Evolutionary conservation across 2,329 filamentous ascomycete species (phyloP).

Genomic region (Talaromyces sp.): DNA sequence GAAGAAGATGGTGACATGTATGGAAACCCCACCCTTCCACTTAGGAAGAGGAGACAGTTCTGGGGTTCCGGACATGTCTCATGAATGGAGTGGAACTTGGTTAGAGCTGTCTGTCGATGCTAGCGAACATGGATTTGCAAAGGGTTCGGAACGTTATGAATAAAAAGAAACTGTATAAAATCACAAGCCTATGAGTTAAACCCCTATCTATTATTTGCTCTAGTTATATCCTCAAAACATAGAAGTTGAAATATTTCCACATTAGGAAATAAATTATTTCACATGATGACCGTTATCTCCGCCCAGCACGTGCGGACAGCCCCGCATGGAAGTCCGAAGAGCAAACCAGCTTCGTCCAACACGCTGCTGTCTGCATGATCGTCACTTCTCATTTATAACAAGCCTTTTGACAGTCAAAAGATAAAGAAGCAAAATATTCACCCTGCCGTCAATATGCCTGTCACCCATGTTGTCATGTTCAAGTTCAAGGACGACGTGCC

Average conservation of each 20-base stretch:
- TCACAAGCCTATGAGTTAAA: background rate
- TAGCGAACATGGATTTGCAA: too few species aligned
- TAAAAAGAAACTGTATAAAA: background rate
- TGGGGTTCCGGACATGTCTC: too few species aligned
- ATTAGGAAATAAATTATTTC: background rate
- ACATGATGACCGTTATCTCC: background rate
- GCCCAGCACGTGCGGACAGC: background rate
- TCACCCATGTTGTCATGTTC: constrained; percentile 9
- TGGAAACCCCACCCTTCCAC: too few species aligned
- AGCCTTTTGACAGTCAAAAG: background rate
- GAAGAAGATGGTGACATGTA: too few species aligned
- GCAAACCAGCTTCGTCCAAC: background rate
- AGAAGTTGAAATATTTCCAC: background rate
- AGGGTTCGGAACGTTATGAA: too few species aligned
- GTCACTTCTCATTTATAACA: background rate
- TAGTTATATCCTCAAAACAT: background rate
- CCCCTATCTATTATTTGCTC: background rate
- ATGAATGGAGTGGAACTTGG: too few species aligned
- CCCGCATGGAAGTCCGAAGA: background rate
- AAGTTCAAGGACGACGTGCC: constrained; percentile 8
- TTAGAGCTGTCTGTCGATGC: too few species aligned
- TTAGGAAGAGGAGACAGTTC: too few species aligned
- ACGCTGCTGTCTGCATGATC: background rate
- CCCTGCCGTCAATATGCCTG: background rate
- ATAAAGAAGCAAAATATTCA: background rate